Percentiles rank a stretch among this genome's conserved stretches.
Evolutionary conservation across 2,329 filamentous ascomycete genomes (phyloP).

Genomic region (Gnomoniopsis sp.): DNA sequence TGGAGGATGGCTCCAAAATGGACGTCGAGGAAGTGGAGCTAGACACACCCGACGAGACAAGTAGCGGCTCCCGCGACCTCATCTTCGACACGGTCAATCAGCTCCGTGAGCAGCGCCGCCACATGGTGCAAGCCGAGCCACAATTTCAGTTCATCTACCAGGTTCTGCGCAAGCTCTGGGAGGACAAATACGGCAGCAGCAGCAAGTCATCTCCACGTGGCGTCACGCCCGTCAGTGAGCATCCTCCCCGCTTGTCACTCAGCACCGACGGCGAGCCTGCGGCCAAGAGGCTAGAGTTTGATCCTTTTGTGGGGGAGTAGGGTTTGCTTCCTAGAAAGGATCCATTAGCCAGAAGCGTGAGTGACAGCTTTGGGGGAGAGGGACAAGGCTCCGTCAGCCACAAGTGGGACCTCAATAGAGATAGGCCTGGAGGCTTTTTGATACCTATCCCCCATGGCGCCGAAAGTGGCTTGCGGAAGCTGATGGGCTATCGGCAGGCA

Average conservation of each 20-base stretch:
- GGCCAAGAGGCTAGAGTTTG: conserved; percentile 51
- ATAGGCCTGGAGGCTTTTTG: conserved; percentile 8
- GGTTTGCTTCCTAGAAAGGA: conserved; percentile 16
- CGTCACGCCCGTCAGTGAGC: background rate
- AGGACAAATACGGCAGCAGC: conserved; percentile 53
- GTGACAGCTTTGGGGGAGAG: background rate
- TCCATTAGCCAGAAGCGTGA: conserved; percentile 5
- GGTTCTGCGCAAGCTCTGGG: conserved; percentile 72
- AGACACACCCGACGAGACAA: conserved; percentile 1
- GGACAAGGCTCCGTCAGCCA: background rate
- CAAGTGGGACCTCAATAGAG: background rate
- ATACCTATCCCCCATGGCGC: conserved; percentile 14
- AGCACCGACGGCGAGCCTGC: conserved; percentile 40
- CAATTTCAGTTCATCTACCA: conserved; percentile 90
- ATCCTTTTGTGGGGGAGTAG: conserved; percentile 37
- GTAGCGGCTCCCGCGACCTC: conserved; percentile 48
- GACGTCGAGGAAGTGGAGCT: conserved; percentile 2
- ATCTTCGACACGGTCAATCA: conserved; percentile 76
- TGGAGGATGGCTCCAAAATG: conserved; percentile 24
- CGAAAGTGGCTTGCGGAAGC: background rate
- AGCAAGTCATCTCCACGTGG: background rate
- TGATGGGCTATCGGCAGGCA: background rate
- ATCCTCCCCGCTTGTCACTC: background rate
- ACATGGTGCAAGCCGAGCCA: conserved; percentile 88
- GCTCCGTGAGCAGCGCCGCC: conserved; percentile 82